Evolutionary conservation across 768 basidiomycete species (phyloP), one percentile per base, ranked within the genome.

Genomic region (Collybia sp.): DNA sequence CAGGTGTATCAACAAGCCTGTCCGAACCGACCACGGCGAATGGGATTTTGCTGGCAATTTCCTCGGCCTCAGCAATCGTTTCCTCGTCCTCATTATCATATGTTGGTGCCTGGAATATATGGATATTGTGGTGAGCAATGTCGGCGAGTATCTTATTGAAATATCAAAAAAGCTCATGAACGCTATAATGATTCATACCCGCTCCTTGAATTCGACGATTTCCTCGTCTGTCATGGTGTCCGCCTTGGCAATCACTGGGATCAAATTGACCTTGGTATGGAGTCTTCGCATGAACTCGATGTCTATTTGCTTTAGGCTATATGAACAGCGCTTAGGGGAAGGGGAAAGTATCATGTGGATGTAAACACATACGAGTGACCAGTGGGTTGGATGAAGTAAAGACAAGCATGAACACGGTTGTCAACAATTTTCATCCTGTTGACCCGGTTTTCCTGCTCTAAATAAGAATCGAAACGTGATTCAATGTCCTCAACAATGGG

Each of bases 71-170:
- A 5, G 92, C 91, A 47, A 98, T 72, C 1, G 94, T 96, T 72
- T 99, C 96, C 64, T 98, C 96, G 55, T 99, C 96, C 66, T 99
- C 96, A 55, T 94, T 93, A 48, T 98, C 94, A 59, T 99, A 98
- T 1, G 86, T 85, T 1, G 96, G 96, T 1, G 96, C 94, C 63
- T 95, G 88, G 85, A 96, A 99, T 61, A 97, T 98, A 55, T 91
- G 87, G 58, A 99, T 97, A 54, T 93, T 85, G 70, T 99, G 94
- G 66, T 93, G 81, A 16, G 83, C 83, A 56, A 99, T 96, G 66
- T 99, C 96, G 25, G 84, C 77, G 41, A 98, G 75, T 57, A 97
- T 88, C 93, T 95, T 54, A 9, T 36, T 19, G 33, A 19, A 9
- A 32, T 13, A 44, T 25, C 25, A 25, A 25, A 20, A 34, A 12